phyloP scores from a whole-genome alignment of 2,329 filamentous ascomycete genomes.

The Xylariaceae sp. region DNA sequence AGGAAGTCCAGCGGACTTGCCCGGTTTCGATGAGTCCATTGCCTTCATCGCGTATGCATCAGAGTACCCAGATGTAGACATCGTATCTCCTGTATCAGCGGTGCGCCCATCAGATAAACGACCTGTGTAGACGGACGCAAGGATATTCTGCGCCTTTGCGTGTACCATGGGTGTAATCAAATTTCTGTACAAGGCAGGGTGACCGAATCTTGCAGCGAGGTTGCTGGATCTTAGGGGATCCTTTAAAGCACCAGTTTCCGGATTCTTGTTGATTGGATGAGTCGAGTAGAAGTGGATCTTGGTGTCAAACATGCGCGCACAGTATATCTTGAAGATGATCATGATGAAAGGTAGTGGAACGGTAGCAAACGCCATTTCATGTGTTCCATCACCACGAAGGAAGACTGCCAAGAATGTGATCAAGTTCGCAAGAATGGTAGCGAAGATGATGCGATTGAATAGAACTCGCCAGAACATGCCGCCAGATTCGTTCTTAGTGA shows the following conservation, averaged over 20 bases:
- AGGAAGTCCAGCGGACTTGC: slow-evolving; percentile 48
- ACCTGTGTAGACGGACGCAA: slow-evolving; percentile 82
- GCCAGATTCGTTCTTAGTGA: slow-evolving; percentile 94
- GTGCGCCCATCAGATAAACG: slow-evolving; percentile 66
- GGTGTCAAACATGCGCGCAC: slow-evolving; percentile 69
- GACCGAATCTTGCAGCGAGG: slow-evolving; percentile 75
- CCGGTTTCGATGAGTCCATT: slow-evolving; percentile 60
- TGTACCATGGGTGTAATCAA: slow-evolving; percentile 24
- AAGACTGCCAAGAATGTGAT: slow-evolving; percentile 74
- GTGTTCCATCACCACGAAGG: slow-evolving; percentile 61
- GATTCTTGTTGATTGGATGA: slow-evolving; percentile 48
- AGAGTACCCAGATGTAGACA: slow-evolving; percentile 68
- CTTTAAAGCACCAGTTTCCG: slow-evolving; percentile 46
- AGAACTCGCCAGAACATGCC: slow-evolving; percentile 88
- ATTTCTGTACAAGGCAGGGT: slow-evolving; percentile 44
- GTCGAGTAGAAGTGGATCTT: slow-evolving; percentile 78
- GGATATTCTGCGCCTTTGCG: slow-evolving; percentile 79
- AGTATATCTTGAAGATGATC: slow-evolving; percentile 83
- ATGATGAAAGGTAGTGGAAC: slow-evolving; percentile 75
- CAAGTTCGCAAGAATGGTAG: slow-evolving; percentile 70
- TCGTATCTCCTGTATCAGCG: slow-evolving; percentile 51
- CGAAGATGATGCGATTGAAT: slow-evolving; percentile 90
- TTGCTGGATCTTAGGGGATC: slow-evolving; percentile 58
- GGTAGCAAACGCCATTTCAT: slow-evolving; percentile 60
- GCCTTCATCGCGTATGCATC: slow-evolving; percentile 75